Evolutionary conservation across 169 alveolate species (phyloP), one percentile per base, ranked within the genome.

Genomic region (Cryptosporidium ubiquitum): DNA sequence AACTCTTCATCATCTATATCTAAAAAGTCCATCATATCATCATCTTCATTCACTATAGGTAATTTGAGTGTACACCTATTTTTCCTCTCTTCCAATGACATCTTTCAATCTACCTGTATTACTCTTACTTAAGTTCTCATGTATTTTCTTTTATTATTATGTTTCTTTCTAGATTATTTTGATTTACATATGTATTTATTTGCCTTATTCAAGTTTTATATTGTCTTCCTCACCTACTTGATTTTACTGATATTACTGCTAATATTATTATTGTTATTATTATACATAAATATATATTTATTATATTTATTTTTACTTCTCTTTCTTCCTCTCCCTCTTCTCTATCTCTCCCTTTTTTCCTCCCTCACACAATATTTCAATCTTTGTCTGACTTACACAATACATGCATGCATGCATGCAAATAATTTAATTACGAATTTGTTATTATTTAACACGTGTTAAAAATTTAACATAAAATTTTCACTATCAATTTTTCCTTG

Each of bases 1-100:
- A 74, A 58, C 29, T 74, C 86, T 10, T 74, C 86, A 14, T 74
- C 86, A 57, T 74, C 86, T 31, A 74, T 74, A 1, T 74, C 86
- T 26, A 74, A 37, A 37, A 74, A 74, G 35, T 74, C 86, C 73
- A 74, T 26, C 70, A 35, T 33, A 16, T 74, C 84, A 49, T 55
- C 84, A 26, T 70, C 66, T 18, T 70, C 84, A 31, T 70, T 42
- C 40, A 68, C 84, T 69, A 47, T 47, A 20, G 84, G 84, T 58
- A 31, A 9, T 2, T 70, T 70, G 37, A 49, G 26, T 20, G 60
- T 51, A 29, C 84, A 55, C 42, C 49, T 23, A 10, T 29, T 64
- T 14, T 64, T 64, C 71, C 71, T 64, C 49, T 64, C 71, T 64
- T 64, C 71, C 49, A 3, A 12, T 37, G 44, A 18, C 57, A 42